Evolutionary conservation across 164 flowering plant genomes (phyloP).

Genomic region (Dillenia suffruticosa): DNA sequence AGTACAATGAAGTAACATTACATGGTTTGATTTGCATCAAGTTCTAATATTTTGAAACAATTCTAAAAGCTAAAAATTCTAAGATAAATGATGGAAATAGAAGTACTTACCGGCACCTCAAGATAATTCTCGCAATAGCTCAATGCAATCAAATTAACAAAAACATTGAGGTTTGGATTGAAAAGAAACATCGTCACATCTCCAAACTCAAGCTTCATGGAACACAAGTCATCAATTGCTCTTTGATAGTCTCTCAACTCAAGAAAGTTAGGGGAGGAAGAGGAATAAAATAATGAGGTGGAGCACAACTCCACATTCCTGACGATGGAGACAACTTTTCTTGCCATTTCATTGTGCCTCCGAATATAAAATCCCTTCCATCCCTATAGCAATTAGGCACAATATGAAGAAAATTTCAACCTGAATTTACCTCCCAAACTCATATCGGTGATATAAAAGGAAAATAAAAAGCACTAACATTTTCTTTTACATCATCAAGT

Average conservation of each 20-base stretch:
- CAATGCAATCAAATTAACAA: slow-evolving; percentile 71
- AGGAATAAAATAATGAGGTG: not conserved
- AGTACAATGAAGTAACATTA: not conserved
- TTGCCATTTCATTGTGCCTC: slow-evolving; percentile 54
- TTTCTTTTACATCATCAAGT: too few species aligned
- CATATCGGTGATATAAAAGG: too few species aligned
- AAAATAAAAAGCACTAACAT: too few species aligned
- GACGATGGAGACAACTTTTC: slow-evolving; percentile 30
- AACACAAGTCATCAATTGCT: slow-evolving; percentile 36
- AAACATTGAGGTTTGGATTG: slow-evolving; percentile 40
- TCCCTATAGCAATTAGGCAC: slow-evolving; percentile 30
- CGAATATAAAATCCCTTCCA: slow-evolving; percentile 59
- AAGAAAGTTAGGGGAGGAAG: slow-evolving; percentile 26
- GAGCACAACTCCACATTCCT: slow-evolving; percentile 41
- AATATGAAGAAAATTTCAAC: slow-evolving; percentile 4
- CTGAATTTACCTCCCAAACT: not conserved
- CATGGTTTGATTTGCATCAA: too few species aligned
- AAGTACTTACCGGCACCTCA: slow-evolving; percentile 42
- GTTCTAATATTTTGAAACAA: not conserved
- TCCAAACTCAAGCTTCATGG: slow-evolving; percentile 43
- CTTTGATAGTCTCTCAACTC: slow-evolving; percentile 53
- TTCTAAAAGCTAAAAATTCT: not conserved
- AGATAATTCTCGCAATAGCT: slow-evolving; percentile 62
- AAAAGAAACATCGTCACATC: slow-evolving; percentile 70
- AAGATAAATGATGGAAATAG: not conserved